Evolutionary conservation across 1,139 yeast species (phyloP), one percentile per base, ranked within the genome.

Genomic region (Protomyces inundatus): DNA sequence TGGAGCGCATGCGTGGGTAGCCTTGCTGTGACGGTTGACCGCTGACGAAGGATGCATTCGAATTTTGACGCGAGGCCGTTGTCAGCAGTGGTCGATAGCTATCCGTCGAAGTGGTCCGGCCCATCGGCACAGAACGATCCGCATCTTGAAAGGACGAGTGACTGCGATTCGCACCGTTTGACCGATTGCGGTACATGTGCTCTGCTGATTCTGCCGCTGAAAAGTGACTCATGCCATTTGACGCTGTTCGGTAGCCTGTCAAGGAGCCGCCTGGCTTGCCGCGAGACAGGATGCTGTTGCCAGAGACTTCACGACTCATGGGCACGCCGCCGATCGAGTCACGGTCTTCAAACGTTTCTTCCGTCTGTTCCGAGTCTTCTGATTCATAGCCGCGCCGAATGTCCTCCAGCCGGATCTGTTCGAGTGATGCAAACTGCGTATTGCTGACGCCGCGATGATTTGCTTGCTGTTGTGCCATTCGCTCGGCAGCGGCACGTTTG

Each of bases 291-390:
- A 64, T 10, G 35, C 66, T 64, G 6, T 50, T 53, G 23, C 54
- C 51, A 35, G 64, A 58, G 33, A 37, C 53, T 16, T 54, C 64
- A 1, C 64, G 63, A 46, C 64, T 64, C 55, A 59, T 64, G 42
- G 59, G 55, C 6, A 57, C 52, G 37, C 63, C 57, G 39, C 48
- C 59, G 35, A 48, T 23, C 40, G 56, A 51, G 34, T 52, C 62
- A 23, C 52, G 35, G 40, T 54, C 61, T 14, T 64, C 66, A 34
- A 42, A 46, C 6, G 60, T 64, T 12, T 58, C 64, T 37, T 54
- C 60, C 4, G 61, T 53, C 48, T 40, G 54, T 16, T 54, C 58
- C 16, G 55, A 64, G 14, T 53, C 59, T 14, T 54, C 64, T 7
- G 54, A 46, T 10, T 64, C 66, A 39, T 61, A 55, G 40, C 37